Conservation (phyloP, 768 basidiomycete genomes). For the Crassisporium funariophilum region DNA sequence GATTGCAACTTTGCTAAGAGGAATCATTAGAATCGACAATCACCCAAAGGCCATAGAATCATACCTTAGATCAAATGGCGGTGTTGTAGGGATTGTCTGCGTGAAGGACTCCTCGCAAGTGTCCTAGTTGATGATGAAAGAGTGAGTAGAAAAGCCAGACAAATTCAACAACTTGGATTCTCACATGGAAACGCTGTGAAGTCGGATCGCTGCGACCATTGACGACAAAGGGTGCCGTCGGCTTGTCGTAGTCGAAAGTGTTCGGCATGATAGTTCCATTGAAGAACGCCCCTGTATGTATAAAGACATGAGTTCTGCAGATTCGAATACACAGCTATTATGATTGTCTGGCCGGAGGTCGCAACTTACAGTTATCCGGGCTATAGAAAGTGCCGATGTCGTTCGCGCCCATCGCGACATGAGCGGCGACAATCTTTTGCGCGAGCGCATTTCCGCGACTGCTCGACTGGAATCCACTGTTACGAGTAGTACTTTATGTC, state of each 20-base stretch:
- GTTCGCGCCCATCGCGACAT: conserved; percentile 47
- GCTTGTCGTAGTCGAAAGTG: conserved; percentile 46
- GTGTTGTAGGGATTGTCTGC: conserved; percentile 42
- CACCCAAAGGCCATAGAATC: conserved; percentile 3
- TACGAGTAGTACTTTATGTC: neutral
- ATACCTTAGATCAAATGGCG: conserved; percentile 47
- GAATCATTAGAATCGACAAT: neutral
- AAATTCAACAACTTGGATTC: conserved; percentile 11
- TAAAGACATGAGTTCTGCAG: neutral
- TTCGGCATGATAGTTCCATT: conserved; percentile 44
- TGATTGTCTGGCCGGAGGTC: neutral
- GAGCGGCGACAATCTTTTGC: conserved; percentile 55
- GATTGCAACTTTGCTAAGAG: conserved; percentile 44
- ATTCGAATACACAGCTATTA: conserved; percentile 1
- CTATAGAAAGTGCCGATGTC: conserved; percentile 44
- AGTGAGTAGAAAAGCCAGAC: neutral
- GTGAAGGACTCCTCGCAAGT: conserved; percentile 42
- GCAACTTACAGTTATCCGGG: conserved; percentile 52
- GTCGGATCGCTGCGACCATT: conserved; percentile 47
- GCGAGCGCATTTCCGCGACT: conserved; percentile 58
- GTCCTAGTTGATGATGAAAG: conserved; percentile 30
- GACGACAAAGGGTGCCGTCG: conserved; percentile 40
- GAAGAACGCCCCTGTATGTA: conserved; percentile 53
- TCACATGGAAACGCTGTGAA: conserved; percentile 51
- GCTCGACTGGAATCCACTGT: conserved; percentile 59